Percentiles rank a stretch among this genome's conserved stretches.
Evolutionary conservation across 1,284 basidiomycete species (phyloP).

Genomic region (Sanghuangporus sanghuang): DNA sequence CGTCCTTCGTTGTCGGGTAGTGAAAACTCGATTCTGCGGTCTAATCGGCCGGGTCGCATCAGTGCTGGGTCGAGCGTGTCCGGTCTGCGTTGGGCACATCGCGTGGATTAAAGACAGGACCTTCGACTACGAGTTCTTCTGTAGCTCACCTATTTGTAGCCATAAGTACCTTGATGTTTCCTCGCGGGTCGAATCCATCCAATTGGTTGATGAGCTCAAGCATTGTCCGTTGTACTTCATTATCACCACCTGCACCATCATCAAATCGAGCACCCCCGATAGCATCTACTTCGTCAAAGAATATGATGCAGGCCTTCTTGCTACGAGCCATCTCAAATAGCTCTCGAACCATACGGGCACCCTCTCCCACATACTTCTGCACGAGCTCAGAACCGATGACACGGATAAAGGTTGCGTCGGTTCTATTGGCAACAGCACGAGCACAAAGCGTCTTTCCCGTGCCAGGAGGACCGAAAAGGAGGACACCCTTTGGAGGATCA

Average conservation of each 20-base stretch:
- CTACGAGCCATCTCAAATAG: conserved; percentile 98
- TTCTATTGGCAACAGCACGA: conserved; percentile 96
- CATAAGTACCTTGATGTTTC: conserved; percentile 99
- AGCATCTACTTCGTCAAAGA: conserved; percentile 98
- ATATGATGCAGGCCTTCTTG: conserved; percentile 99
- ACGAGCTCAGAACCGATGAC: conserved; percentile 98
- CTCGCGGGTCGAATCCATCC: conserved; percentile 97
- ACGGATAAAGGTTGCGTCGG: conserved; percentile 98
- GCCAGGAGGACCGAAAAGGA: conserved; percentile 95
- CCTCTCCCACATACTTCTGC: conserved; percentile 99
- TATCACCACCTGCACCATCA: conserved; percentile 98
- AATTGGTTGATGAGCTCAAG: conserved; percentile 98
- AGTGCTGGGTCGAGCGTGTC: conserved; percentile 98
- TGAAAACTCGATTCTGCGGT: conserved; percentile 94
- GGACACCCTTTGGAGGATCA: conserved; percentile 97
- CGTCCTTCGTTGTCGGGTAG: conserved; percentile 95
- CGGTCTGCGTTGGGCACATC: conserved; percentile 50
- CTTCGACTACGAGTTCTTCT: neutral
- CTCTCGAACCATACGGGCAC: conserved; percentile 97
- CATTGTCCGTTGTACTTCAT: conserved; percentile 99
- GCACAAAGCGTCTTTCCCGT: conserved; percentile 99
- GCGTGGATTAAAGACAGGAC: neutral
- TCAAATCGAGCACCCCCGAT: conserved; percentile 99
- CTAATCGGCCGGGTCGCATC: conserved; percentile 92
- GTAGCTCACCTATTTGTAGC: conserved; percentile 83